Evolutionary conservation across 345 rosid genomes (phyloP).

Genomic region (Sisymbrium irio): DNA sequence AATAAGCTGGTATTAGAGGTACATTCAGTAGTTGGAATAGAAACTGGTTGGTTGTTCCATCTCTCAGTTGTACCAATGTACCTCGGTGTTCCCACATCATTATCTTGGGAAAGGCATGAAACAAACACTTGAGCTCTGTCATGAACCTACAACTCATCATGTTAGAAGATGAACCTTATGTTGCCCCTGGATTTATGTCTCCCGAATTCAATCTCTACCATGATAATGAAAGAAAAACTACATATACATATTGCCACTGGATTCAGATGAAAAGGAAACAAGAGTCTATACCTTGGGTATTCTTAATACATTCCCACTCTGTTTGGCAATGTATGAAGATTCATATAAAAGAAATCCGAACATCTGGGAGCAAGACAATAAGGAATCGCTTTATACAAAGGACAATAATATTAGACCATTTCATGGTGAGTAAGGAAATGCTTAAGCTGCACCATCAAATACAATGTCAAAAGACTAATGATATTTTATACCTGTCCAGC

Average conservation of each 20-base stretch:
- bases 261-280: conserved; percentile 11
- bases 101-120: conserved; percentile 48
- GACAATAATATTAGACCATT: not conserved
- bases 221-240: not conserved
- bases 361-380: conserved; percentile 50
- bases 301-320: conserved; percentile 46
- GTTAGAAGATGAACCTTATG: conserved; percentile 6
- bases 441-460: not conserved
- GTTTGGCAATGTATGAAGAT: conserved; percentile 46
- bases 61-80: conserved; percentile 64
- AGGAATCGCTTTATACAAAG: not conserved
- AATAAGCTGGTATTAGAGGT: conserved; percentile 53
- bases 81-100: conserved; percentile 39
- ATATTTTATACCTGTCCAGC: conserved; percentile 59
- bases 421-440: not conserved
- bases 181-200: not conserved
- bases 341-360: conserved; percentile 77
- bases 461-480: not conserved
- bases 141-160: conserved; percentile 57
- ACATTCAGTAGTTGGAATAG: conserved; percentile 57
- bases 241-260: not conserved
- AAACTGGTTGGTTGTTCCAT: conserved; percentile 64
- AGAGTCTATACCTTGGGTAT: conserved; percentile 61
- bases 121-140: conserved; percentile 86
- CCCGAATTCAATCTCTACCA: not conserved